phyloP scores from a whole-genome alignment of 208 protist genomes.

The Wallacemonas sp. region DNA sequence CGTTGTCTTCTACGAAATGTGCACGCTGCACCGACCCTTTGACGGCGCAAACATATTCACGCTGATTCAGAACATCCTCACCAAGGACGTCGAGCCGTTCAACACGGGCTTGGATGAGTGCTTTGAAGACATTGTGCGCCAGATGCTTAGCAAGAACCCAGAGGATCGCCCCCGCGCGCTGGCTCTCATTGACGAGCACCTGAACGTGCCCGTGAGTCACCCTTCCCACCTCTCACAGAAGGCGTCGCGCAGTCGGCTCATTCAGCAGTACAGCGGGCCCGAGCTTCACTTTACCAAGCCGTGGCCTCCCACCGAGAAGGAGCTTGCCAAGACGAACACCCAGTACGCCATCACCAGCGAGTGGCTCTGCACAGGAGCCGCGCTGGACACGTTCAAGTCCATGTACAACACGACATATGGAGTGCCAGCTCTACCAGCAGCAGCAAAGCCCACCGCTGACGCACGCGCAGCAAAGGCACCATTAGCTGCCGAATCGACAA shows the following conservation, averaged over 20 bases:
- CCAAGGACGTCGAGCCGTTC: slow-evolving; percentile 66
- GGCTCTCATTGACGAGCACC: slow-evolving; percentile 75
- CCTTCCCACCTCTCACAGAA: slow-evolving; percentile 82
- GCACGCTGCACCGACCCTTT: slow-evolving; percentile 79
- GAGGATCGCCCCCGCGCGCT: slow-evolving; percentile 69
- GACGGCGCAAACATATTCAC: slow-evolving; percentile 63
- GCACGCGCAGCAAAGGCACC: no score
- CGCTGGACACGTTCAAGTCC: slow-evolving; percentile 24
- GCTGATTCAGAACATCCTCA: slow-evolving; percentile 72
- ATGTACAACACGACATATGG: slow-evolving; percentile 28
- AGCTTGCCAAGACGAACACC: neutral
- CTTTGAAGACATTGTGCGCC: slow-evolving; percentile 73
- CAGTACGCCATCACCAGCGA: slow-evolving; percentile 18
- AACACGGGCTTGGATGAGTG: slow-evolving; percentile 54
- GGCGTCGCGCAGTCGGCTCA: slow-evolving; percentile 56
- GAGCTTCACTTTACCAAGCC: slow-evolving; percentile 45
- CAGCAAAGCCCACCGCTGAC: no score
- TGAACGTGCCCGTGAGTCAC: slow-evolving; percentile 72
- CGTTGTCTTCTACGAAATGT: slow-evolving; percentile 96
- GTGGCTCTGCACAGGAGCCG: slow-evolving; percentile 26
- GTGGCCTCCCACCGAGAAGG: slow-evolving; percentile 27
- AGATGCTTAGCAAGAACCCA: slow-evolving; percentile 79
- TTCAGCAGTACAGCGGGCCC: slow-evolving; percentile 74
- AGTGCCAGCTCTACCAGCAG: no score
- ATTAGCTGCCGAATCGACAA: no score